A percentile compares a stretch with the other conserved stretches of the same genome.
These are phyloP conservation scores for Fragosphaeria purpurea DNA, from an alignment of 2,329 filamentous ascomycete genomes.

Conservation along the genomic window DNA sequence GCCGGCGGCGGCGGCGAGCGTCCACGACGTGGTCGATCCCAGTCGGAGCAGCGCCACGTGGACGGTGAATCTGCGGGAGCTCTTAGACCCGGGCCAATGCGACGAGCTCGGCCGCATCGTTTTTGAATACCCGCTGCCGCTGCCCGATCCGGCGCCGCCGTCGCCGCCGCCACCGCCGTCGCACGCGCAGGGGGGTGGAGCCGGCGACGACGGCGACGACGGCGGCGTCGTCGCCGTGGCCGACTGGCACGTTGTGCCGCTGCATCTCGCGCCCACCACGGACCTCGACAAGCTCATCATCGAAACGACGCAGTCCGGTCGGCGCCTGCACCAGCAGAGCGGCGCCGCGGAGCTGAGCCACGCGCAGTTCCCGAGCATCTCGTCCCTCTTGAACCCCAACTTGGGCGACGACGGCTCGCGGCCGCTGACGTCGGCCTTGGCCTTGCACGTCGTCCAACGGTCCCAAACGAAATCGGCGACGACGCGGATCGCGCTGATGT, in stretches of 20 bases:
- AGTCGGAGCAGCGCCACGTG: not conserved
- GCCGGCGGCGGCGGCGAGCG: too few relatives aligned
- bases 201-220: not conserved
- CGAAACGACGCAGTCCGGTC: slow-evolving; percentile 3
- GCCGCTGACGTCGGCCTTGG: slow-evolving; percentile 4
- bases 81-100: slow-evolving; percentile 5
- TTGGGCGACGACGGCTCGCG: slow-evolving; percentile 3
- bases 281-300: slow-evolving; percentile 6
- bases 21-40: not conserved
- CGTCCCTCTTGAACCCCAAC: slow-evolving; percentile 15
- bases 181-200: not conserved
- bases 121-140: slow-evolving; percentile 2
- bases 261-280: slow-evolving; percentile 4
- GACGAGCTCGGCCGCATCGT: slow-evolving; percentile 6
- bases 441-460: slow-evolving; percentile 4
- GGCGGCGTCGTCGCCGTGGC: not conserved
- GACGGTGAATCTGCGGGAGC: slow-evolving; percentile 1
- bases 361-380: slow-evolving; percentile 17
- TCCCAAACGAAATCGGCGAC: slow-evolving; percentile 2
- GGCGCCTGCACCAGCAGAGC: not conserved
- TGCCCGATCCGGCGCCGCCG: not conserved
- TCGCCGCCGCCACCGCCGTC: not conserved
- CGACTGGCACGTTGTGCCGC: slow-evolving; percentile 4
- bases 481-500: slow-evolving; percentile 15
- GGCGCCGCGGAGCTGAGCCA: slow-evolving; percentile 5